Conservation (phyloP, 768 basidiomycete genomes). For the Pleurotus tuoliensis region DNA sequence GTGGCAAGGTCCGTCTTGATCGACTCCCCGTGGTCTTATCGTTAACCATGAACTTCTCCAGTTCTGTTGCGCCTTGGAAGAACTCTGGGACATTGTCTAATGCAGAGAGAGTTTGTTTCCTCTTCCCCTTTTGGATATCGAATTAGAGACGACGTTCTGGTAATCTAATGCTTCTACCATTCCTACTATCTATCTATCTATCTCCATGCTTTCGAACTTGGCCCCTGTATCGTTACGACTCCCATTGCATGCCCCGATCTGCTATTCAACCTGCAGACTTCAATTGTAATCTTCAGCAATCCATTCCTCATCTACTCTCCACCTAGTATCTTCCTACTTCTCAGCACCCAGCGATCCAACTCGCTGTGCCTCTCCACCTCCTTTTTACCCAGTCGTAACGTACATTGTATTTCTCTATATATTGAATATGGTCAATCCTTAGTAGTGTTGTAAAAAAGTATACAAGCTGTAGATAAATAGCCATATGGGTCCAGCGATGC, state of each 20-base stretch:
- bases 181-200: conserved; percentile 3
- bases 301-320: not conserved
- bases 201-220: conserved; percentile 6
- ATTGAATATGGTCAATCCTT: not conserved
- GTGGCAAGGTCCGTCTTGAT: conserved; percentile 76
- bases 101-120: conserved; percentile 5
- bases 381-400: not conserved
- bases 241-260: conserved; percentile 23
- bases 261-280: conserved; percentile 44
- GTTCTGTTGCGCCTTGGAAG: conserved; percentile 92
- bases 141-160: not conserved
- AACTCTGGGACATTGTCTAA: conserved; percentile 91
- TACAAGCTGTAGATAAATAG: not conserved
- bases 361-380: not conserved
- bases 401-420: not conserved
- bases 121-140: conserved; percentile 6
- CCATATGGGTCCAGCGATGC: not conserved
- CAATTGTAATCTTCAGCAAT: not conserved
- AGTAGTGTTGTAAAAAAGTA: not conserved
- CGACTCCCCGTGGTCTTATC: not conserved
- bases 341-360: not conserved
- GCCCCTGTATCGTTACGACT: conserved; percentile 22
- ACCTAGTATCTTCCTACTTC: not conserved
- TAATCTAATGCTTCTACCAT: not conserved
- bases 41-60: conserved; percentile 21